phyloP scores from a whole-genome alignment of 2,329 filamentous ascomycete genomes.

The Phialocephala sp. region DNA sequence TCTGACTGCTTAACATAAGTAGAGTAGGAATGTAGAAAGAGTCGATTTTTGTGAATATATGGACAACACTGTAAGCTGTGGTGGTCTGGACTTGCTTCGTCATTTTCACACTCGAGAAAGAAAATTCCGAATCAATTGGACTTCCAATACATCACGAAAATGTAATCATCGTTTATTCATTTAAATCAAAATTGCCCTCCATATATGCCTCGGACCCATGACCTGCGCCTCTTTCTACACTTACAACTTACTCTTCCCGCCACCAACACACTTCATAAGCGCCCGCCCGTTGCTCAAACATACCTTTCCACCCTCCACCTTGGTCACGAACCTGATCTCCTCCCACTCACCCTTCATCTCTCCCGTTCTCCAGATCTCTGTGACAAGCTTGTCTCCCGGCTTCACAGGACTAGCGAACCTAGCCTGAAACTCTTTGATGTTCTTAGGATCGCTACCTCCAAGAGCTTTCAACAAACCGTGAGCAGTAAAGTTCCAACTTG shows the following conservation, averaged over 20 bases:
- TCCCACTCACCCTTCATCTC: conserved; percentile 72
- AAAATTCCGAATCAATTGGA: too few species aligned
- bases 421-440: conserved; percentile 87
- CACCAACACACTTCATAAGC: conserved; percentile 56
- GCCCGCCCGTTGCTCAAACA: conserved; percentile 87
- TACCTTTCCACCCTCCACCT: conserved; percentile 80
- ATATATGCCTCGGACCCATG: background rate
- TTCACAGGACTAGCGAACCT: conserved; percentile 85
- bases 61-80: too few species aligned
- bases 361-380: conserved; percentile 81
- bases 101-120: too few species aligned
- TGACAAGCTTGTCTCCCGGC: conserved; percentile 81
- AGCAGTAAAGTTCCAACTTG: conserved; percentile 81
- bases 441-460: conserved; percentile 77
- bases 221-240: background rate
- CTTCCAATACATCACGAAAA: background rate
- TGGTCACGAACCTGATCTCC: conserved; percentile 81
- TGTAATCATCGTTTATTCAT: background rate
- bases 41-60: too few species aligned
- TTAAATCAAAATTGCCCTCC: conserved; percentile 1
- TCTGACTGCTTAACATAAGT: too few species aligned
- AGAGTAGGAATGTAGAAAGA: too few species aligned
- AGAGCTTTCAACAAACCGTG: conserved; percentile 76
- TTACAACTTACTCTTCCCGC: conserved; percentile 36
- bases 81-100: too few species aligned